Evolutionary conservation across 345 rosid species (phyloP), one percentile per base, ranked within the genome.

Genomic region (Eucalyptus decipiens): DNA sequence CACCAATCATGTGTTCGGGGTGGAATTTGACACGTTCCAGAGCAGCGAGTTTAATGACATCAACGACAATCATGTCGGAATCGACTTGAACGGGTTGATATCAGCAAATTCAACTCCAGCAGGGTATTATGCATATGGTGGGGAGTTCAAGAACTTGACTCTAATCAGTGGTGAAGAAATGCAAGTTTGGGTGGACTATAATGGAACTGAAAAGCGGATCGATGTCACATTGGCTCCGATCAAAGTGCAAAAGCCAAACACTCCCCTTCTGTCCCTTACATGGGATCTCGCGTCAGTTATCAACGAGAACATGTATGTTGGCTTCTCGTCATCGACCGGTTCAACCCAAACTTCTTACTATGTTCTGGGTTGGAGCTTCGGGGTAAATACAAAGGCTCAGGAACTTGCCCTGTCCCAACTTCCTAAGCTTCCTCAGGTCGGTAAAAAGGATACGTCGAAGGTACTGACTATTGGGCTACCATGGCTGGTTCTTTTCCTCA

Each of bases 141-240:
- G 87, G 1, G 30, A 58, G 26, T 54, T 80, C 21, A 85, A 43
- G 52, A 67, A 87, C 87, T 9, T 95, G 97, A 95, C 50, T 6
- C 48, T 95, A 17, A 11, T 9, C 1, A 90, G 93, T 83, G 94
- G 94, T 47, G 18, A 88, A 0, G 92, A 90, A 10, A 92, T 94
- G 89, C 96, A 95, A 58, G 88, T 89, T 11, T 95, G 98, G 97
- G 56, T 96, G 42, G 97, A 94, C 49, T 96, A 95, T 52, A 89
- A 93, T 87, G 91, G 90, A 5, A 32, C 14, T 5, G 51, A 87
- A 88, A 93, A 87, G 87, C 88, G 48, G 54, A 76, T 94, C 50
- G 86, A 90, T 87, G 96, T 97, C 65, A 94, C 95, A 5, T 37
- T 95, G 89, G 94, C 95, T 86, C 94, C 95, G 11, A 45, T 88